Base-by-base conservation (phyloP, 768 basidiomycete species). In the Leccinum longicurvipes region DNA sequence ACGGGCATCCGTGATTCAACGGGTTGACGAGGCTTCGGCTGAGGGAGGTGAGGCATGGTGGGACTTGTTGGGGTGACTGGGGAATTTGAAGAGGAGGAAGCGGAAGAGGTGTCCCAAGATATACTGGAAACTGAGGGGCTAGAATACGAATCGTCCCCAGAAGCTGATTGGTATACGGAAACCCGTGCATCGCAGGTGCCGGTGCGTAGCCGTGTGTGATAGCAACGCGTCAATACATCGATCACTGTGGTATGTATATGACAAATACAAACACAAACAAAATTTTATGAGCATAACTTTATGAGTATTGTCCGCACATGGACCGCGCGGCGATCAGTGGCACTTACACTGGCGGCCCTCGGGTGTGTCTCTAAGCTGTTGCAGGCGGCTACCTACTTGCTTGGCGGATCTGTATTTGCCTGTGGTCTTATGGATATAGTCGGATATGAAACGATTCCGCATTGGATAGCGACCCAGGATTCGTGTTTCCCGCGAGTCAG, bases 401-500 rank as follows among this genome's bases (percentile, higher is more conserved):
- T 90, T 90, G 23, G 88, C 81, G 8, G 86, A 85, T 56, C 89
- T 79, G 57, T 79, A 76, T 67, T 85, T 83, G 23, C 88, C 86
- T 0, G 89, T 91, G 59, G 78, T 80, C 32, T 77, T 75, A 65
- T 76, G 82, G 66, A 91, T 89, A 72, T 86, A 84, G 60, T 91
- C 86, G 50, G 88, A 87, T 59, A 90, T 87, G 71, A 89, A 91
- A 47, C 85, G 80, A 71, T 91, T 91, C 55, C 89, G 78, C 79
- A 87, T 82, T 34, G 89, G 89, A 65, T 86, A 89, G 50, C 89
- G 81, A 23, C 87, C 87, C 3, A 90, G 79, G 17, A 86, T 80
- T 53, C 85, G 77, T 39, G 87, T 86, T 66, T 89, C 86, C 67
- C 86, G 75, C 15, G 85, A 85, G 63, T 89, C 84, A 58, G 85